phyloP scores from a whole-genome alignment of 768 basidiomycete genomes.

The Suillus placidus region DNA sequence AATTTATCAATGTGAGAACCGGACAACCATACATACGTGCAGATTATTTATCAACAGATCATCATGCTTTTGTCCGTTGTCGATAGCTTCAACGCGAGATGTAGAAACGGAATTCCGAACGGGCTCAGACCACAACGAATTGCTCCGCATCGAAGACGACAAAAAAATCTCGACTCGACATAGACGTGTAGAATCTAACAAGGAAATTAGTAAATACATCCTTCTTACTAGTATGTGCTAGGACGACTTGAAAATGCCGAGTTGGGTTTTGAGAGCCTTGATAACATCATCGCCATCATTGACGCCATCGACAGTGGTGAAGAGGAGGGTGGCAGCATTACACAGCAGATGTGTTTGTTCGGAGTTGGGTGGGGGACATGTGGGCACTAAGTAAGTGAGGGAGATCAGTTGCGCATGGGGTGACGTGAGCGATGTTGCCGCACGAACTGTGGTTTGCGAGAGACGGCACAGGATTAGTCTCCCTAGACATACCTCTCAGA shows the following conservation, averaged over 20 bases:
- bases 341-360: too few relatives aligned
- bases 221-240: neutral
- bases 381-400: neutral
- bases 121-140: neutral
- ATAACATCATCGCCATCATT: neutral
- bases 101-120: neutral
- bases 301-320: neutral
- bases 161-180: too few relatives aligned
- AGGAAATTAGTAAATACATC: neutral
- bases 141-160: neutral
- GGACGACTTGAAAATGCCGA: neutral
- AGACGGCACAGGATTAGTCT: neutral
- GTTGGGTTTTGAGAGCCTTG: neutral
- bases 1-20: too few relatives aligned
- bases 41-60: too few relatives aligned
- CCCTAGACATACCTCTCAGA: neutral
- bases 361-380: neutral
- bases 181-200: neutral
- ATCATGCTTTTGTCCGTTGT: too few relatives aligned
- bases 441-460: neutral
- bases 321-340: neutral
- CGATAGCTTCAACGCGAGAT: neutral
- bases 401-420: neutral
- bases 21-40: neutral
- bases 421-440: neutral